Evolutionary conservation across 169 alveolate genomes (phyloP).

Genomic region (Eimeria falciformis): DNA sequence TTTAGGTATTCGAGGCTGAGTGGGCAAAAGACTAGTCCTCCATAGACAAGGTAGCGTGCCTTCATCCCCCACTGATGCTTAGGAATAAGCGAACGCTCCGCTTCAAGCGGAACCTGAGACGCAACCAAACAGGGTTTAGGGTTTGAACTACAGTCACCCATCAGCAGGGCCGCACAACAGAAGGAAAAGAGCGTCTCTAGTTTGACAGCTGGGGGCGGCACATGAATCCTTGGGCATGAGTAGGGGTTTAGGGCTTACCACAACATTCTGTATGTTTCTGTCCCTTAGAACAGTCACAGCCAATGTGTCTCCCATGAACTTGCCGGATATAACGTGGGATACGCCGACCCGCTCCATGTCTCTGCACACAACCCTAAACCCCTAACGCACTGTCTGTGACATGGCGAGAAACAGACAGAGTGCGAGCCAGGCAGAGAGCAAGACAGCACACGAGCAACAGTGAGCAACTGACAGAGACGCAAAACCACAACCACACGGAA

Average conservation of each 20-base stretch:
- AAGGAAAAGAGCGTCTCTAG: neutral
- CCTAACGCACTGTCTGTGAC: neutral
- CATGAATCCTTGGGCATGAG: neutral
- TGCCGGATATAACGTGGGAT: slow-evolving; percentile 81
- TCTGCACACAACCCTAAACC: slow-evolving; percentile 53
- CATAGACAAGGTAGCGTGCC: slow-evolving; percentile 87
- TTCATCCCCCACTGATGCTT: slow-evolving; percentile 89
- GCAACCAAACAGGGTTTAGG: no score
- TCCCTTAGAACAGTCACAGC: slow-evolving; percentile 80
- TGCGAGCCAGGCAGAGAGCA: no score
- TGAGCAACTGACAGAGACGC: no score
- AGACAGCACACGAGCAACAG: no score
- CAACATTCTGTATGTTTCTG: slow-evolving; percentile 75
- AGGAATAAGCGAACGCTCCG: slow-evolving; percentile 84
- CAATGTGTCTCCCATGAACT: slow-evolving; percentile 84
- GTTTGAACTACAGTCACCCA: no score
- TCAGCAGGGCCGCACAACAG: neutral
- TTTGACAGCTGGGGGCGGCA: neutral
- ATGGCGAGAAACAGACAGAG: no score
- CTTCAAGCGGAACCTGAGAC: slow-evolving; percentile 79
- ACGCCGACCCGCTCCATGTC: slow-evolving; percentile 85
- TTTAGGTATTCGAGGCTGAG: slow-evolving; percentile 78
- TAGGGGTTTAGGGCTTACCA: slow-evolving; percentile 57
- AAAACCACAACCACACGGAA: no score
- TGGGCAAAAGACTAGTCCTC: slow-evolving; percentile 88